Base-by-base conservation (phyloP, 2,329 filamentous ascomycete genomes). In the Aspergillus costaricaensis region DNA sequence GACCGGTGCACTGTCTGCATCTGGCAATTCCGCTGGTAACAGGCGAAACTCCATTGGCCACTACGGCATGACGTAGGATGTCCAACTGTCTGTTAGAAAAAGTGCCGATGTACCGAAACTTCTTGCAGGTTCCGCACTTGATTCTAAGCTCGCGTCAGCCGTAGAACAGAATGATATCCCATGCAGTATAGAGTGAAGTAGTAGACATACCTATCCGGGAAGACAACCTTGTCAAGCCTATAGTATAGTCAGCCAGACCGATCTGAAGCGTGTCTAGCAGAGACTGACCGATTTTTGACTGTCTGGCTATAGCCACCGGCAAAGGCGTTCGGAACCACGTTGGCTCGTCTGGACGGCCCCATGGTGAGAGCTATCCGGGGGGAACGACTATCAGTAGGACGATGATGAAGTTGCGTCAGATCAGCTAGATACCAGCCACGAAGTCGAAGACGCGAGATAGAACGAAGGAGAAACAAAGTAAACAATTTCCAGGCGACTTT, bases 41-140 rank as follows among this genome's bases (percentile, higher is more conserved):
- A n/a, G 69, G 67, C 1, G 55, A 52, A 5, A 44, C 49, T 5
- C 65, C 62, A 19, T 66, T 38, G 2, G 60, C 55, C 1, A 68
- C 55, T 21, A 74, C 62, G 12, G 66, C 70, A 41, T 71, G 66
- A 27, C 68, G 68, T 5, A 76, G 62, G 61, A 75, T 70, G 5
- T 72, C 72, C 8, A 82, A 68, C 65, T 85, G 81, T 36, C 78
- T 81, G 30, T 80, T 78, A 1, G 83, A 84, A 65, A 75, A 86
- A 36, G 68, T 70, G 1, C 55, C 62, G 7, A 72, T 68, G 10
- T 62, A 65, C 25, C 77, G 76, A 43, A 72, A 76, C 58, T 79
- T 80, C 25, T 71, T 68, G 70, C 83, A 85, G 9, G 75, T 74
- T 14, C 69, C 70, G 68, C 83, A 85, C 55, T 78, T 78, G 64